Evolutionary conservation across 2,329 filamentous ascomycete species (phyloP).

Genomic region (Diaporthe vexans): DNA sequence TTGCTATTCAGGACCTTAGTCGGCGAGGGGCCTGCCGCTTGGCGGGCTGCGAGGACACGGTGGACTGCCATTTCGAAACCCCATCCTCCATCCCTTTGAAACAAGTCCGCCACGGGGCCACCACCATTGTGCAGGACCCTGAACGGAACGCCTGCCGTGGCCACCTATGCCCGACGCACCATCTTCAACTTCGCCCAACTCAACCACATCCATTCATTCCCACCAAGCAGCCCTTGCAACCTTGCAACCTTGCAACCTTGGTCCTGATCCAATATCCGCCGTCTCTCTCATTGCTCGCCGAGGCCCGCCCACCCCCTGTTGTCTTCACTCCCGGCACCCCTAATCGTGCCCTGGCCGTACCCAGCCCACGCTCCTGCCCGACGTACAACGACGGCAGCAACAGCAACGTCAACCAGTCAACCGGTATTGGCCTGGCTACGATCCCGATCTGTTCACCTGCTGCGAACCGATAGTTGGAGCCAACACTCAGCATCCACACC

Average conservation of each 20-base stretch:
- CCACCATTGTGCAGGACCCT: conserved; percentile 25
- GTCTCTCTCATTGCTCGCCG: background rate
- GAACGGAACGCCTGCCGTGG: conserved; percentile 32
- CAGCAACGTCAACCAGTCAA: background rate
- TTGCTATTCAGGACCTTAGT: conserved; percentile 12
- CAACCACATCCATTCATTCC: conserved; percentile 7
- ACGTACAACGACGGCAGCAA: background rate
- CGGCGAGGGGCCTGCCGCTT: conserved; percentile 4
- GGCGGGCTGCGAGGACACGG: conserved; percentile 32
- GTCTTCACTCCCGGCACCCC: background rate
- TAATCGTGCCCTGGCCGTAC: background rate
- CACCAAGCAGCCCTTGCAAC: background rate
- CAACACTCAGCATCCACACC: background rate
- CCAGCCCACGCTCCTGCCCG: background rate
- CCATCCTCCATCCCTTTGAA: conserved; percentile 37
- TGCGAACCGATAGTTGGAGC: background rate
- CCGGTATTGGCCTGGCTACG: background rate
- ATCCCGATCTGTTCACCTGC: background rate
- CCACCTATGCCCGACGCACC: conserved; percentile 26
- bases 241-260: background rate
- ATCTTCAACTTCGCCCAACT: conserved; percentile 1
- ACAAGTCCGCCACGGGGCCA: conserved; percentile 27
- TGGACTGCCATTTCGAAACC: conserved; percentile 30
- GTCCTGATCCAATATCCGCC: background rate
- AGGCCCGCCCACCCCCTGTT: background rate